These are phyloP conservation scores for Coffea canephora DNA, from an alignment of 257 asterid genomes.

Conservation along the genomic window DNA sequence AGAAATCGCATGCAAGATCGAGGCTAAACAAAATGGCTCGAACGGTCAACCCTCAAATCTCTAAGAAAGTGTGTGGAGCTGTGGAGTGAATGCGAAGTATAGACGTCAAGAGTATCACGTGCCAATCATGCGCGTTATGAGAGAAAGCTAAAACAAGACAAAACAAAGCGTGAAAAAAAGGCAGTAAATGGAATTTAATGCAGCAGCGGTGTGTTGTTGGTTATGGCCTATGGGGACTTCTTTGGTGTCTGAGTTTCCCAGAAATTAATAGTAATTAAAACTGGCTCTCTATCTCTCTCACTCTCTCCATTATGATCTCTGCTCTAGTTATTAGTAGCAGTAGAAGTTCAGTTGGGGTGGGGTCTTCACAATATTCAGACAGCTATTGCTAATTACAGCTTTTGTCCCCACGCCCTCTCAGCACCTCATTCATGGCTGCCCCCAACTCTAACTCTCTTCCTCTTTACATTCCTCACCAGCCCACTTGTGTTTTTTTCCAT, in stretches of 20 bases:
- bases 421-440: conserved; percentile 78
- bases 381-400: conserved; percentile 55
- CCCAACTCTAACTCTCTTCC: conserved; percentile 40
- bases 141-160: background rate
- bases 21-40: background rate
- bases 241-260: conserved; percentile 10
- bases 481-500: conserved; percentile 6
- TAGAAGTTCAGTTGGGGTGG: conserved; percentile 30
- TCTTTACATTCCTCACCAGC: conserved; percentile 17
- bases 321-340: too few species aligned
- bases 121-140: conserved; percentile 38
- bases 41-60: background rate
- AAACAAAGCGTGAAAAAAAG: conserved; percentile 23
- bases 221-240: background rate
- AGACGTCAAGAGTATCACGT: conserved; percentile 26
- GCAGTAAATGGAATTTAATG: conserved; percentile 50
- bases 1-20: background rate
- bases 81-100: too few species aligned
- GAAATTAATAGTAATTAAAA: conserved; percentile 11
- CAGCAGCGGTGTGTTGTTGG: conserved; percentile 12
- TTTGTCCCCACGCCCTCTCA: conserved; percentile 58
- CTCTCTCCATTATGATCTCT: too few species aligned
- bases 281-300: background rate
- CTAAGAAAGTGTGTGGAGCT: background rate
- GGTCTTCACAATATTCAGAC: conserved; percentile 46